Evolutionary conservation across 176 grass and related monocot genomes (phyloP).

Genomic region (Pontederia paniculata): DNA sequence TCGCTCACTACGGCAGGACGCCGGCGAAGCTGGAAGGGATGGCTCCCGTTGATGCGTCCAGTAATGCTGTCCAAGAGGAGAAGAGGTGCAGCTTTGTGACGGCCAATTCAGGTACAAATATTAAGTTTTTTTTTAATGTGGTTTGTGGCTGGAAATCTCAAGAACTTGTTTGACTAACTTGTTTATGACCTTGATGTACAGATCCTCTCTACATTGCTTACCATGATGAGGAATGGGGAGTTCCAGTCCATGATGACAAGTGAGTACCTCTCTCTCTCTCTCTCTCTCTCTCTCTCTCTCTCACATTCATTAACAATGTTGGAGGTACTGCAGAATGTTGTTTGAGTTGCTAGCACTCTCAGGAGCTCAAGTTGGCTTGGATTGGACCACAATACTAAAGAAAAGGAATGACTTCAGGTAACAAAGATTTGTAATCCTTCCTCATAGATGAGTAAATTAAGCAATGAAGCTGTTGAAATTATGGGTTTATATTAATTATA

Average conservation of each 20-base stretch:
- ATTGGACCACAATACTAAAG: slow-evolving; percentile 85
- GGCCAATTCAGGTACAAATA: slow-evolving; percentile 1
- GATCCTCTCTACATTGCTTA: slow-evolving; percentile 70
- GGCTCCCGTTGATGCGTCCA: not conserved
- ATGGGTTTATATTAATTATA: slow-evolving; percentile 14
- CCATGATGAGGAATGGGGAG: slow-evolving; percentile 93
- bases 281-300: not conserved
- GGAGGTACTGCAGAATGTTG: slow-evolving; percentile 36
- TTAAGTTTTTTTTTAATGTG: no score
- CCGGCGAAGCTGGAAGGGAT: slow-evolving; percentile 12
- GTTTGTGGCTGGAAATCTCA: not conserved
- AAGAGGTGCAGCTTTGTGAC: slow-evolving; percentile 22
- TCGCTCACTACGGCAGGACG: slow-evolving; percentile 19
- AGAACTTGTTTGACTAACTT: not conserved
- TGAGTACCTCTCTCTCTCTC: slow-evolving; percentile 18
- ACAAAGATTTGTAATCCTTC: not conserved
- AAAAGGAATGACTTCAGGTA: slow-evolving; percentile 80
- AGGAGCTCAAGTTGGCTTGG: slow-evolving; percentile 77
- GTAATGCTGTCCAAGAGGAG: not conserved
- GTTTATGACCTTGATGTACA: not conserved
- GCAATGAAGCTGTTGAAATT: not conserved
- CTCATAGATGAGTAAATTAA: not conserved
- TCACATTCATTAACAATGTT: not conserved
- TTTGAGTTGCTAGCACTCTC: slow-evolving; percentile 83
- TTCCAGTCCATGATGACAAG: slow-evolving; percentile 72